Base-by-base conservation (phyloP, 2,329 filamentous ascomycete species). In the Leptographium lundbergii region DNA sequence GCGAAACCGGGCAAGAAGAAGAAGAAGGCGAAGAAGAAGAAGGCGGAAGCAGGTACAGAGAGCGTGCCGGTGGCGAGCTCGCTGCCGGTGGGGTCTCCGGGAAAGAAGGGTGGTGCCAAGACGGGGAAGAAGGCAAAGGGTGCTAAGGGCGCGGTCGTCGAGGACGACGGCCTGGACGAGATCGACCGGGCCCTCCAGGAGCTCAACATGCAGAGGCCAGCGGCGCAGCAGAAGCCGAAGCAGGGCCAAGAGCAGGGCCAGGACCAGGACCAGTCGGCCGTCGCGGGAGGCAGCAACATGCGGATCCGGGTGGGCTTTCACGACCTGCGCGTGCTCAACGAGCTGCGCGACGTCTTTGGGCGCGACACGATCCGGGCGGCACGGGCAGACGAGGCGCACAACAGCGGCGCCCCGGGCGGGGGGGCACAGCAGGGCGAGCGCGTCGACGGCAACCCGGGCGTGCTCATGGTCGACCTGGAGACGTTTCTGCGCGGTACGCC, bases 271-370 rank as follows among this genome's bases (percentile, higher is more conserved):
- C 27, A 29, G 34, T 10, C 34, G 36, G 36, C 36, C 3, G 36
- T 9, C 6, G 32, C 6, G 50, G 13, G 14, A 11, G 19, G 24
- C 14, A 29, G 50, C 13, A 3, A 22, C 24, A 11, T n/a, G 6
- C 56, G 27, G 7, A 69, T 83, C 2, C 69, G 72, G 34, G 75
- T 81, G 66, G 79, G 80, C 65, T 81, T 85, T 0, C 81, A 88
- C 64, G 83, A 91, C 65, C 80, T 99, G 13, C 91, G 92, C 68
- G 89, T 89, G 9, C 78, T 86, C 42, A 95, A 96, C 67, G 94
- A 99, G 74, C 96, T 99, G 90, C 86, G 79, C 56, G 75, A 73
- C 34, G 70, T 84, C 2, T 84, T 79, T 69, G 81, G 77, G 7
- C 75, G 74, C 63, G 82, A 77, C 59, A 81, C 75, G 67, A 87